Conservation (phyloP, 2,329 filamentous ascomycete species). For the Fusarium phyllophilum region DNA sequence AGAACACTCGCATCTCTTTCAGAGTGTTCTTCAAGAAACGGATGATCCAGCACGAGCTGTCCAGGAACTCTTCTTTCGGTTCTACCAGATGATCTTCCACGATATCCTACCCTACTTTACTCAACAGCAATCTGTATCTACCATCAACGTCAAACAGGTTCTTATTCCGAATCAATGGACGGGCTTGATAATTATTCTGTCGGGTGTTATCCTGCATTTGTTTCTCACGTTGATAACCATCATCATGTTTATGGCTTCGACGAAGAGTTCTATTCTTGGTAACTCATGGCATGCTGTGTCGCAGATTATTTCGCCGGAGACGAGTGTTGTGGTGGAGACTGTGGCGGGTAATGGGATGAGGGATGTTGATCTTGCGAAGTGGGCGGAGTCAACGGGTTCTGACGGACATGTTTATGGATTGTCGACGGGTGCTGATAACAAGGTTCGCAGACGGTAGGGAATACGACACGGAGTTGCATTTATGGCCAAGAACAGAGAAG, state of each 20-base stretch:
- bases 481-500: accelerated
- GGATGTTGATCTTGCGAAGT: slow-evolving; percentile 9
- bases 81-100: slow-evolving; percentile 28
- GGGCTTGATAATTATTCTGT: neutral
- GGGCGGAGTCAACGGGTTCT: neutral
- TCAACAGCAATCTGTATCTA: neutral
- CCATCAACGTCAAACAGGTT: neutral
- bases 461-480: accelerated
- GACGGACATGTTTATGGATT: neutral
- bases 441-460: neutral
- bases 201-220: neutral
- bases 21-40: slow-evolving; percentile 7
- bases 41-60: slow-evolving; percentile 5
- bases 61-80: neutral
- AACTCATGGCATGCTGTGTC: slow-evolving; percentile 24
- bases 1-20: slow-evolving; percentile 7
- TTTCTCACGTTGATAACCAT: neutral
- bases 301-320: slow-evolving; percentile 12
- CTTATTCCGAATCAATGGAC: neutral
- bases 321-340: neutral
- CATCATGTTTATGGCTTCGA: neutral
- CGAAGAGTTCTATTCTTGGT: neutral
- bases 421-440: accelerated
- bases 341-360: neutral
- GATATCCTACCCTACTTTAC: neutral